phyloP scores from a whole-genome alignment of 225 moss, liverwort and hornwort species.

The Bryoerythrophyllum caledonicum region DNA sequence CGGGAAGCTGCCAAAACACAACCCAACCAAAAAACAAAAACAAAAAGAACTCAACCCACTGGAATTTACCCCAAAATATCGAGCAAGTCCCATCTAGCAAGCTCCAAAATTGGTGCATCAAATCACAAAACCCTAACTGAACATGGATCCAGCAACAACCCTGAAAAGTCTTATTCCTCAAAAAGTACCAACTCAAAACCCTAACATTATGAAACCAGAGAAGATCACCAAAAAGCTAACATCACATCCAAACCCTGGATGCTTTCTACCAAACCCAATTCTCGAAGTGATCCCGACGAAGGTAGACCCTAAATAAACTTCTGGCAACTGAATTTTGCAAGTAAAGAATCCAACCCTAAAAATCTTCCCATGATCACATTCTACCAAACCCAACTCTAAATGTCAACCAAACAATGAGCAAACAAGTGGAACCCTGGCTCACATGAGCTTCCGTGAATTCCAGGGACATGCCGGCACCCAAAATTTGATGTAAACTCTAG shows the following conservation, averaged over 20 bases:
- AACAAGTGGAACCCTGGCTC: background rate
- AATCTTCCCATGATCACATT: background rate
- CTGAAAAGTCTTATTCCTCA: background rate
- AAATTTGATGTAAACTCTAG: background rate
- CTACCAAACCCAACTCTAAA: background rate
- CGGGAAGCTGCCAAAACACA: constrained; percentile 37
- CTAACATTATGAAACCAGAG: background rate
- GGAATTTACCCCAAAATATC: background rate
- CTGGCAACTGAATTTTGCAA: constrained; percentile 26
- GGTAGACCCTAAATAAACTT: constrained; percentile 48
- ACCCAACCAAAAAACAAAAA: background rate
- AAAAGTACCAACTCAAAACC: background rate
- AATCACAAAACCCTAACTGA: constrained; percentile 14
- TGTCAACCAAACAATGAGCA: background rate
- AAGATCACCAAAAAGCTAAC: background rate
- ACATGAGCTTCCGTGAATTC: constrained; percentile 28
- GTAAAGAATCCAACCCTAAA: background rate
- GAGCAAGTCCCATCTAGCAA: background rate
- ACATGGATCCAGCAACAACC: background rate
- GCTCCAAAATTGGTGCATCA: background rate
- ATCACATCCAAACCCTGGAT: background rate
- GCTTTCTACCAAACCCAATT: background rate
- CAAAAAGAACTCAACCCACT: background rate
- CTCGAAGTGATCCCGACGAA: background rate
- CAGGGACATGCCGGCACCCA: constrained; percentile 34